A percentile compares a stretch with the other conserved stretches of the same genome.
Conservation (phyloP, 768 basidiomycete genomes). For the Gautieria morchelliformis region DNA sequence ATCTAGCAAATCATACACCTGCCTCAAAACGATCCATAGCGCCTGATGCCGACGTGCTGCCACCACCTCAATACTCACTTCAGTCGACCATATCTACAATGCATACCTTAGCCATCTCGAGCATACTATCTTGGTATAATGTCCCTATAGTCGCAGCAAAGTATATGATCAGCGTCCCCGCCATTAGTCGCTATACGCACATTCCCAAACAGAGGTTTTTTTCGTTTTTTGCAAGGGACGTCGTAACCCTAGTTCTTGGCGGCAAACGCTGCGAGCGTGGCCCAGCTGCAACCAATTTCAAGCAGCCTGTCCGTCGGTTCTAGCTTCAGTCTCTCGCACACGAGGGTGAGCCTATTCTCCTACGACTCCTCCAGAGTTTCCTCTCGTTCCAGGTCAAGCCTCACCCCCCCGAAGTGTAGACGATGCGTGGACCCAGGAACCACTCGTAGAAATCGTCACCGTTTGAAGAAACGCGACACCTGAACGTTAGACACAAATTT, state of each 20-base stretch:
- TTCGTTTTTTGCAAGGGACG: conserved; percentile 70
- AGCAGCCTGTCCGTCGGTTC: conserved; percentile 76
- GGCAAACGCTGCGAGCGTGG: no score
- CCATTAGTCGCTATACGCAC: no score
- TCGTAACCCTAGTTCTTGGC: no score
- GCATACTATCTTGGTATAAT: conserved; percentile 88
- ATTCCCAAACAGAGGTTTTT: conserved; percentile 95
- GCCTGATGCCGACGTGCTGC: conserved; percentile 90
- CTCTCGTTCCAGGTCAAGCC: conserved; percentile 55
- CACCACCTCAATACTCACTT: conserved; percentile 1
- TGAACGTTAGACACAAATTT: conserved; percentile 2
- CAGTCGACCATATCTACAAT: not conserved
- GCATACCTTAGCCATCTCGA: conserved; percentile 94
- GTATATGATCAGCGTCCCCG: no score
- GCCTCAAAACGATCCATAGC: conserved; percentile 81
- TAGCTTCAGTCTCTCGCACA: conserved; percentile 90
- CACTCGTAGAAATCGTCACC: conserved; percentile 96
- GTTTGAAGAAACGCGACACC: conserved; percentile 28
- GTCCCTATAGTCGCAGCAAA: conserved; percentile 47
- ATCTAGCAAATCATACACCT: conserved; percentile 88
- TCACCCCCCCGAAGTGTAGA: conserved; percentile 94
- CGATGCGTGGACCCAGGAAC: conserved; percentile 94
- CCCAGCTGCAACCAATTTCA: conserved; percentile 88
- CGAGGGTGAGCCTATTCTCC: conserved; percentile 94
- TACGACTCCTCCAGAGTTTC: conserved; percentile 91